Conservation (phyloP, 345 rosid species). For the Clausena lansium region DNA sequence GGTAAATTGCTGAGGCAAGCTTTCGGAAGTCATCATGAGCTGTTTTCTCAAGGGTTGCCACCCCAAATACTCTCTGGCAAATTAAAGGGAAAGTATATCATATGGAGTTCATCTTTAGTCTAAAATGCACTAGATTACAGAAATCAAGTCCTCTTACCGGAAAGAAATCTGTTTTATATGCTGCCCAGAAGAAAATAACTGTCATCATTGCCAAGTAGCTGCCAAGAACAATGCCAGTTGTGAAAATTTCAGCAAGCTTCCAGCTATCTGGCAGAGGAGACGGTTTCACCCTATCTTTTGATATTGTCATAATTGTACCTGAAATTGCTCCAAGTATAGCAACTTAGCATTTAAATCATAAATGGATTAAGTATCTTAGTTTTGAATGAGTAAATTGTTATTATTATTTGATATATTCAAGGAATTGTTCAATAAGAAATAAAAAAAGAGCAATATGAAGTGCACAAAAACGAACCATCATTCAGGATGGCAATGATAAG, state of each 20-base stretch:
- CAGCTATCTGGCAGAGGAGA: constrained; percentile 99
- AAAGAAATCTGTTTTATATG: constrained; percentile 90
- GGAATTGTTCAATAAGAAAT: not conserved
- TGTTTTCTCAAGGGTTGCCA: constrained; percentile 79
- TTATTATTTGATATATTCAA: not conserved
- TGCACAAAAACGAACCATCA: constrained; percentile 61
- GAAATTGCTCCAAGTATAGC: constrained; percentile 22
- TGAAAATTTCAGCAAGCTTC: constrained; percentile 92
- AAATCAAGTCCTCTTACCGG: constrained; percentile 52
- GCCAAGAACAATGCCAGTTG: constrained; percentile 90
- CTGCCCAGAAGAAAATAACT: constrained; percentile 95
- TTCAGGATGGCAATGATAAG: constrained; percentile 96
- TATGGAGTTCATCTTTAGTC: constrained; percentile 1
- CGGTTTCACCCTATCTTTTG: constrained; percentile 98
- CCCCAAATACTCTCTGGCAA: constrained; percentile 75
- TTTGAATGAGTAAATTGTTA: not conserved
- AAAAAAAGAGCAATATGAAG: constrained; percentile 3
- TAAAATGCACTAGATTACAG: not conserved
- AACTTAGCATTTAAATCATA: not conserved
- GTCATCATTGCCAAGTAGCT: constrained; percentile 98
- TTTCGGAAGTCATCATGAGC: constrained; percentile 88
- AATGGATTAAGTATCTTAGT: not conserved
- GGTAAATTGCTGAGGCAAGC: constrained; percentile 94
- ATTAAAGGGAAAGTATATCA: constrained; percentile 17
- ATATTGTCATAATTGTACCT: constrained; percentile 99